Base-by-base conservation (phyloP, 768 basidiomycete genomes). In the Tylopilus sp. region DNA sequence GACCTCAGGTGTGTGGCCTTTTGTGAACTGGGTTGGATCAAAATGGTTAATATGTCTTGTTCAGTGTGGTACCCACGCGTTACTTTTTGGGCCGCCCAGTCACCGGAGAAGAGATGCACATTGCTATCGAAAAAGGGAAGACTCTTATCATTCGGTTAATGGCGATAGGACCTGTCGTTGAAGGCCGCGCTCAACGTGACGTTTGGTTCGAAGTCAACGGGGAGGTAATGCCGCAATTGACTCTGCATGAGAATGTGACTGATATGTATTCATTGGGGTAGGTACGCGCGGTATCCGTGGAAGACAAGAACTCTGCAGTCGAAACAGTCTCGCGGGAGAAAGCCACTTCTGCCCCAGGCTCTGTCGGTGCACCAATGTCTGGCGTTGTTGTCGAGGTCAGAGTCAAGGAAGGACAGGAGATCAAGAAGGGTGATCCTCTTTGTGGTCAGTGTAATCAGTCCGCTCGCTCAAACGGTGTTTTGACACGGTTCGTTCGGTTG, bases 131-230 rank as follows among this genome's bases (percentile, higher is more conserved):
- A 74, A 84, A 90, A 71, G 97, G 97, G 36, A 98, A 98, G 80
- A 97, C 90, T 49, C 80, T 99, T 54, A 95, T 98, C 69, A 86
- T 99, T 69, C 89, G 93, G 62, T 80, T 98, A 64, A 88, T 99
- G 82, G 97, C 97, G 26, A 81, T 95, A 45, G 94, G 96, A 19
- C 90, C 93, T 53, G 89, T 98, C 49, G 87, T 96, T 48, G 86
- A 93, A 69, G 89, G 89, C 33, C 88, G 84, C 62, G 92, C 95
- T 22, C 89, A 92, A 64, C 86, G 96, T 63, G 95, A 98, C 69
- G 92, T 96, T 54, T 97, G 96, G 90, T 96, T 98, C 68, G 96
- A 98, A 78, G 89, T 96, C 54, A 96, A 96, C 63, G 94, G 94
- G 72, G 92, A 96, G 79, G 90, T 89, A 66, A 66, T 74, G 53